Evolutionary conservation across 805 yeast genomes (phyloP).

Genomic region (Metschnikowia shivogae): DNA sequence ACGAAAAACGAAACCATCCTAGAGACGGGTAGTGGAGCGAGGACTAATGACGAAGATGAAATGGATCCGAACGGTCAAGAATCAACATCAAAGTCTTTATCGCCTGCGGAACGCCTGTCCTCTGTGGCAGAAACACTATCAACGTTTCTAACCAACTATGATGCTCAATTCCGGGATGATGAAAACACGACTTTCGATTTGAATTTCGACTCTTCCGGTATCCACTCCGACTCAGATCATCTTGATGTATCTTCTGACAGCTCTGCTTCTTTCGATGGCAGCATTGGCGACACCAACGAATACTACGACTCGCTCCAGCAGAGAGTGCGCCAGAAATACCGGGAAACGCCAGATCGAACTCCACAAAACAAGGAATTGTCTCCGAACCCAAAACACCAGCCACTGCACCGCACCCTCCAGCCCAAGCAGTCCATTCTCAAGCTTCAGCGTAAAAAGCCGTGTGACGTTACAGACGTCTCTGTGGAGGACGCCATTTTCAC

Average conservation of each 20-base stretch:
- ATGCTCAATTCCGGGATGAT: not conserved
- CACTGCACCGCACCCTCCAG: constrained; percentile 38
- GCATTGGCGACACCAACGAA: constrained; percentile 16
- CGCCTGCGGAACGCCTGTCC: not conserved
- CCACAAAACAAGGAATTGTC: not conserved
- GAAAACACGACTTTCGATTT: not conserved
- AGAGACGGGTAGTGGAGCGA: not conserved
- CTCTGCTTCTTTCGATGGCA: constrained; percentile 5
- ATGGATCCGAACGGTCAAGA: too few species aligned
- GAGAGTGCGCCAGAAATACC: constrained; percentile 10
- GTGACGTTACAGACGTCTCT: not conserved
- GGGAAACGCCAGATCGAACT: not conserved
- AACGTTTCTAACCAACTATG: not conserved
- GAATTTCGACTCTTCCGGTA: constrained; percentile 2
- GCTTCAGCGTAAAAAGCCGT: constrained; percentile 3
- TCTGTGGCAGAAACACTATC: not conserved
- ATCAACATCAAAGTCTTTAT: too few species aligned
- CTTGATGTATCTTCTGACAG: constrained; percentile 1
- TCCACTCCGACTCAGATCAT: not conserved
- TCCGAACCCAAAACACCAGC: constrained; percentile 29
- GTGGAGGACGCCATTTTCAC: not conserved
- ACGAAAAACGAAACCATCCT: not conserved
- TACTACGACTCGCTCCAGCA: constrained; percentile 17
- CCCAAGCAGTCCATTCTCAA: constrained; percentile 42
- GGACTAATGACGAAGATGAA: not conserved